Evolutionary conservation across 129 eudicot genomes (phyloP).

Genomic region (Flaveria ramosissima): DNA sequence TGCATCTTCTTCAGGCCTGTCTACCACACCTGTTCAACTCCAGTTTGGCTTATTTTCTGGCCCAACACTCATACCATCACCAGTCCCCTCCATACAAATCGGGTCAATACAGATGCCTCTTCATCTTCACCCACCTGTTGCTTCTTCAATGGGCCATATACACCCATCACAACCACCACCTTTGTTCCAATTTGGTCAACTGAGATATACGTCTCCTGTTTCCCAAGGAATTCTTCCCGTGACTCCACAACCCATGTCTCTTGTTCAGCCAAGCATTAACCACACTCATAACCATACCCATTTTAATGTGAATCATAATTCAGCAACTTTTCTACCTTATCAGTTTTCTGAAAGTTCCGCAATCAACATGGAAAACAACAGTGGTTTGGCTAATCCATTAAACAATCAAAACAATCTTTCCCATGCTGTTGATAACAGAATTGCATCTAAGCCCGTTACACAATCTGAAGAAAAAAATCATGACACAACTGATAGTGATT

Average conservation of each 20-base stretch:
- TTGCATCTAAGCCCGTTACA: constrained; percentile 25
- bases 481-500: constrained; percentile 32
- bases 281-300: constrained; percentile 40
- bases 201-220: constrained; percentile 66
- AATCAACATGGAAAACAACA: constrained; percentile 36
- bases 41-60: constrained; percentile 98
- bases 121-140: constrained; percentile 76
- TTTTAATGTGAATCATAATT: constrained; percentile 47
- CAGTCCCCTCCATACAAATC: constrained; percentile 94
- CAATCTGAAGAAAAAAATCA: constrained; percentile 39
- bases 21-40: constrained; percentile 57
- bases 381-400: constrained; percentile 14
- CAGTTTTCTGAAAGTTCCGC: constrained; percentile 43
- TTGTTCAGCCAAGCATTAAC: constrained; percentile 63
- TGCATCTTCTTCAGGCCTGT: constrained; percentile 34
- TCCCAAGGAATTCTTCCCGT: constrained; percentile 80
- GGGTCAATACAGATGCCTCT: constrained; percentile 99
- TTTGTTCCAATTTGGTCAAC: constrained; percentile 92
- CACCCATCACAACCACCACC: constrained; percentile 76
- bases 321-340: constrained; percentile 40
- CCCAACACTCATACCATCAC: constrained; percentile 89
- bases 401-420: constrained; percentile 32
- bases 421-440: constrained; percentile 33
- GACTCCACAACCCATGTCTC: constrained; percentile 53
- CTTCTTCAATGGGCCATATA: constrained; percentile 66